phyloP scores from a whole-genome alignment of 805 yeast genomes.

The Candida corydali region DNA sequence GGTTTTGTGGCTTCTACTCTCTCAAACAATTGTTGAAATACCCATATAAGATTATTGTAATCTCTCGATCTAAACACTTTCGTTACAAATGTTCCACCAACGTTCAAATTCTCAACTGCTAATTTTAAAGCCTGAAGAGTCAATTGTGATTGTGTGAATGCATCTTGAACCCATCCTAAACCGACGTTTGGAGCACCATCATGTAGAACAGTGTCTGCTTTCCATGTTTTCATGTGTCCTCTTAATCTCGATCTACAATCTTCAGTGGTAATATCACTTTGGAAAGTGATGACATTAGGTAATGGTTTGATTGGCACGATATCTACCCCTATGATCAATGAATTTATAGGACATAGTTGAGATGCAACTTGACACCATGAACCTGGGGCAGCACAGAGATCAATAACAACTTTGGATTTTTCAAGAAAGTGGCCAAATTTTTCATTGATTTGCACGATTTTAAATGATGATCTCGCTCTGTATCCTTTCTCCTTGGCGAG shows the following conservation, averaged over 20 bases:
- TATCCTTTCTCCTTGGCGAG: slow-evolving; percentile 98
- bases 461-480: slow-evolving; percentile 98
- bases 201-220: slow-evolving; percentile 95
- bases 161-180: slow-evolving; percentile 99
- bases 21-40: slow-evolving; percentile 90
- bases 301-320: slow-evolving; percentile 95
- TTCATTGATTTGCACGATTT: slow-evolving; percentile 90
- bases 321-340: slow-evolving; percentile 97
- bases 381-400: slow-evolving; percentile 96
- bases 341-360: slow-evolving; percentile 85
- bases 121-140: slow-evolving; percentile 89
- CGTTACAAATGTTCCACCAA: slow-evolving; percentile 94
- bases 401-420: slow-evolving; percentile 92
- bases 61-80: slow-evolving; percentile 98
- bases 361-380: slow-evolving; percentile 99
- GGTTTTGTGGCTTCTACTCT: slow-evolving; percentile 99
- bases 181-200: slow-evolving; percentile 99
- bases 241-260: slow-evolving; percentile 93
- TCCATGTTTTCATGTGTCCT: slow-evolving; percentile 98
- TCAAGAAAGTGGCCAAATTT: slow-evolving; percentile 94
- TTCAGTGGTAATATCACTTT: slow-evolving; percentile 95
- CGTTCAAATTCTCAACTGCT: slow-evolving; percentile 87
- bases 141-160: slow-evolving; percentile 94
- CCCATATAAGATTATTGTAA: slow-evolving; percentile 96
- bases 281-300: slow-evolving; percentile 92